Percentiles rank a stretch among this genome's conserved stretches.
Evolutionary conservation across 2,329 filamentous ascomycete genomes (phyloP).

Genomic region (Fusarium nodosum): DNA sequence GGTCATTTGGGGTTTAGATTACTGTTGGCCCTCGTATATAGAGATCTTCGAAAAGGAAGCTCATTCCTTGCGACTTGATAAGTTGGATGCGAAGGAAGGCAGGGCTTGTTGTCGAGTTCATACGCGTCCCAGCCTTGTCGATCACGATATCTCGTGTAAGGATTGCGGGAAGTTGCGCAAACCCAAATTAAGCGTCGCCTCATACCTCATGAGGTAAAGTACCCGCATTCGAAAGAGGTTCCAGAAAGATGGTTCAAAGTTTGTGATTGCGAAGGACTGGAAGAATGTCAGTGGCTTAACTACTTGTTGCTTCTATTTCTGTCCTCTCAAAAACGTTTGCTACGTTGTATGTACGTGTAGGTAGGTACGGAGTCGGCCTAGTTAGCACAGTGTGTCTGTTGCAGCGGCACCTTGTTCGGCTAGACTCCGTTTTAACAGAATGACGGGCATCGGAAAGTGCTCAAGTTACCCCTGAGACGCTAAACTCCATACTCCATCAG

Average conservation of each 20-base stretch:
- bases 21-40: conserved; percentile 8
- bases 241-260: conserved; percentile 5
- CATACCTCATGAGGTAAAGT: neutral
- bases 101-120: conserved; percentile 1
- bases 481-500: conserved; percentile 40
- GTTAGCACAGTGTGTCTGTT: conserved; percentile 42
- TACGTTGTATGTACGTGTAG: conserved; percentile 1
- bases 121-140: conserved; percentile 11
- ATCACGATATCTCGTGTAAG: conserved; percentile 20
- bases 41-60: conserved; percentile 26
- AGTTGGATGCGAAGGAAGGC: conserved; percentile 24
- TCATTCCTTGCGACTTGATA: conserved; percentile 24
- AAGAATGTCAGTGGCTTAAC: conserved; percentile 16
- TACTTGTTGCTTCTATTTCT: conserved; percentile 16
- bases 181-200: neutral
- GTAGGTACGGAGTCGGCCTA: conserved; percentile 41
- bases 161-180: conserved; percentile 2
- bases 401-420: conserved; percentile 4
- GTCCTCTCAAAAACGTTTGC: conserved; percentile 29
- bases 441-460: conserved; percentile 31
- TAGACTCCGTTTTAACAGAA: conserved; percentile 32
- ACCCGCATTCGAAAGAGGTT: conserved; percentile 6
- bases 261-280: conserved; percentile 3
- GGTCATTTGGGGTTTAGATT: conserved; percentile 2
- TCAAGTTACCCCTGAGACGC: conserved; percentile 41